Evolutionary conservation across 176 grass and related monocot species (phyloP).

Genomic region (Ensete ventricosum): DNA sequence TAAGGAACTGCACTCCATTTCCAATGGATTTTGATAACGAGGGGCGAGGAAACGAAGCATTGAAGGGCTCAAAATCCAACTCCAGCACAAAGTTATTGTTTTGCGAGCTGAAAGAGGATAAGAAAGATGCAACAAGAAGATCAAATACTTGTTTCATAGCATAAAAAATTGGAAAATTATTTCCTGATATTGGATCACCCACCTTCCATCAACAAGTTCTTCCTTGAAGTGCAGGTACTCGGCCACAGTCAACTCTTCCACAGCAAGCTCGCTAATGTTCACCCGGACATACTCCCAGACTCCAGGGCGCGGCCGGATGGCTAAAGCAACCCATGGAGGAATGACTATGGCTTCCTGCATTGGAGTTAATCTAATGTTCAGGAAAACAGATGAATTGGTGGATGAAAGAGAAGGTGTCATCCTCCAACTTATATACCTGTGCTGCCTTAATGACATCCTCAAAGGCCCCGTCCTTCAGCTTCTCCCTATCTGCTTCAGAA

Average conservation of each 20-base stretch:
- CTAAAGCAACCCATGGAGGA: constrained; percentile 79
- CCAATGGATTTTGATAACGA: constrained; percentile 94
- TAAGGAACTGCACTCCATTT: constrained; percentile 99
- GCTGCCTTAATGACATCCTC: constrained; percentile 84
- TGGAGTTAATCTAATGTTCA: neutral
- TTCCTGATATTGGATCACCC: neutral
- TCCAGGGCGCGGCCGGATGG: constrained; percentile 86
- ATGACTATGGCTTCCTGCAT: constrained; percentile 84
- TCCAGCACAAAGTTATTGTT: constrained; percentile 67
- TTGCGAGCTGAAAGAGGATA: constrained; percentile 26
- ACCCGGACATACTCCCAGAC: constrained; percentile 89
- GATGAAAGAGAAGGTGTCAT: neutral
- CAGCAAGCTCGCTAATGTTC: constrained; percentile 69
- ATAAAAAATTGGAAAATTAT: neutral
- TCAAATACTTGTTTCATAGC: neutral
- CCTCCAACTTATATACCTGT: constrained; percentile 40
- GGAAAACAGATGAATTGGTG: neutral
- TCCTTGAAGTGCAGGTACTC: constrained; percentile 99
- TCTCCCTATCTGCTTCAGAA: constrained; percentile 66
- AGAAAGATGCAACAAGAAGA: neutral
- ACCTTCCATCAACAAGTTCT: constrained; percentile 76
- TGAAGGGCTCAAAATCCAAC: constrained; percentile 97
- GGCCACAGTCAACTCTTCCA: constrained; percentile 71
- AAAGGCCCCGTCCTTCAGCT: constrained; percentile 86
- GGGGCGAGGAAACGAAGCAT: constrained; percentile 85